Percentiles rank a stretch among this genome's conserved stretches.
Evolutionary conservation across 1,284 basidiomycete genomes (phyloP).

Genomic region (Peniophora sp.): DNA sequence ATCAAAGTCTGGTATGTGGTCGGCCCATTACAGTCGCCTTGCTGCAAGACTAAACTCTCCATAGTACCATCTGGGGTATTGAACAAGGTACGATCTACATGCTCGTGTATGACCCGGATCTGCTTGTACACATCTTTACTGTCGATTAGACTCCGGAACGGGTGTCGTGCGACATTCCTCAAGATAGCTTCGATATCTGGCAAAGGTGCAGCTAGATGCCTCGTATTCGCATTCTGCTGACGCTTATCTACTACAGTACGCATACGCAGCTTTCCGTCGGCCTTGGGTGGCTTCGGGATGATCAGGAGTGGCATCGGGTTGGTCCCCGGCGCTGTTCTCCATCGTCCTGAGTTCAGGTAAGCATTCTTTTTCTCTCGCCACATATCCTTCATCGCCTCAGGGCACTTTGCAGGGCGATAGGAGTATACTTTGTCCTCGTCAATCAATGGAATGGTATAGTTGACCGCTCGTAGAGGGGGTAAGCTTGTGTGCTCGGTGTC

Average conservation of each 20-base stretch:
- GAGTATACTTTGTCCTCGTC: too few relatives aligned
- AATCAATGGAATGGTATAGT: too few relatives aligned
- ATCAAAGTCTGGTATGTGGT: constrained; percentile 27
- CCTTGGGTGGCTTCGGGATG: constrained; percentile 22
- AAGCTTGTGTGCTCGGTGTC: too few relatives aligned
- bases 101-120: constrained; percentile 19
- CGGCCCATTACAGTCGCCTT: constrained; percentile 27
- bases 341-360: constrained; percentile 21
- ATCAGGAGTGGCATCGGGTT: constrained; percentile 28
- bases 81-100: constrained; percentile 18
- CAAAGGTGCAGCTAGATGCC: constrained; percentile 25
- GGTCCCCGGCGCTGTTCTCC: constrained; percentile 17
- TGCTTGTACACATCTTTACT: constrained; percentile 26
- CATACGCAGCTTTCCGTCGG: constrained; percentile 15
- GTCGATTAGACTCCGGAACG: constrained; percentile 19
- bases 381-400: constrained; percentile 18
- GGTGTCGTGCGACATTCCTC: constrained; percentile 12
- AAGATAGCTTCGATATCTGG: constrained; percentile 25
- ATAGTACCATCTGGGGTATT: constrained; percentile 28
- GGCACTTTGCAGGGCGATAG: too few relatives aligned
- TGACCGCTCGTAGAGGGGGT: too few relatives aligned
- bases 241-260: constrained; percentile 25
- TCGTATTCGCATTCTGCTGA: constrained; percentile 26
- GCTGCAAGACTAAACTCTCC: constrained; percentile 27
- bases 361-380: constrained; percentile 23